phyloP scores from a whole-genome alignment of 2,329 filamentous ascomycete species.

The Zasmidium citrigriseum region DNA sequence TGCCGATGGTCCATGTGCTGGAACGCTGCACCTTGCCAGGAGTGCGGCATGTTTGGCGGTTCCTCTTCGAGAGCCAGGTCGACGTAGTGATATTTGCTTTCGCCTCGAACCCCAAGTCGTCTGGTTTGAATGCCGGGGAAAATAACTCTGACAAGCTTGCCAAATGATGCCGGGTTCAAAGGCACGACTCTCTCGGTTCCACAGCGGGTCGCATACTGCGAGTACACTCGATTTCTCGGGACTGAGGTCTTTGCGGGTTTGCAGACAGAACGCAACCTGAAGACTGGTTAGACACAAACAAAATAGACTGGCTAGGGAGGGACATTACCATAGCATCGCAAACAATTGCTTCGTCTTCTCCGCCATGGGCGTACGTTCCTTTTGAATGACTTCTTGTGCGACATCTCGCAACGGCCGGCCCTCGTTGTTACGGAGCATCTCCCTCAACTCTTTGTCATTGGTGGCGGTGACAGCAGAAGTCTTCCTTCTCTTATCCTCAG shows the following conservation, averaged over 20 bases:
- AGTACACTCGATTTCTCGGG: constrained; percentile 88
- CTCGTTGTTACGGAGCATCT: constrained; percentile 70
- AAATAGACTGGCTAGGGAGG: constrained; percentile 16
- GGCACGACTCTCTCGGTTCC: constrained; percentile 92
- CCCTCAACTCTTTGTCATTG: constrained; percentile 78
- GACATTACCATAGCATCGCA: constrained; percentile 78
- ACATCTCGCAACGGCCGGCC: constrained; percentile 70
- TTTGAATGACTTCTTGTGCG: constrained; percentile 73
- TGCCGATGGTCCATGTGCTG: constrained; percentile 24
- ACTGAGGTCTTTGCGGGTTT: constrained; percentile 79
- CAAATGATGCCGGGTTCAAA: constrained; percentile 94
- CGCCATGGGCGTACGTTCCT: constrained; percentile 77
- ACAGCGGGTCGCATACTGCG: constrained; percentile 90
- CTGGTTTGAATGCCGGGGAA: constrained; percentile 94
- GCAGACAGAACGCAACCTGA: constrained; percentile 73
- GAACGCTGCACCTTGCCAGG: constrained; percentile 22
- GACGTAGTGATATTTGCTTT: constrained; percentile 96
- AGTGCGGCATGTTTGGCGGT: constrained; percentile 25
- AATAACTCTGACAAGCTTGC: constrained; percentile 92
- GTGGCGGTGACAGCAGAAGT: constrained; percentile 70
- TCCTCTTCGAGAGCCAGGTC: constrained; percentile 55
- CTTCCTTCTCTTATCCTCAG: constrained; percentile 53
- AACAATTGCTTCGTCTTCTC: constrained; percentile 84
- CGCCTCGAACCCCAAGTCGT: constrained; percentile 85
- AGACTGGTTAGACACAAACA: constrained; percentile 29